Evolutionary conservation across 23 red algal species (phyloP), one percentile per base, ranked within the genome.

Genomic region (Gracilariopsis chorda): DNA sequence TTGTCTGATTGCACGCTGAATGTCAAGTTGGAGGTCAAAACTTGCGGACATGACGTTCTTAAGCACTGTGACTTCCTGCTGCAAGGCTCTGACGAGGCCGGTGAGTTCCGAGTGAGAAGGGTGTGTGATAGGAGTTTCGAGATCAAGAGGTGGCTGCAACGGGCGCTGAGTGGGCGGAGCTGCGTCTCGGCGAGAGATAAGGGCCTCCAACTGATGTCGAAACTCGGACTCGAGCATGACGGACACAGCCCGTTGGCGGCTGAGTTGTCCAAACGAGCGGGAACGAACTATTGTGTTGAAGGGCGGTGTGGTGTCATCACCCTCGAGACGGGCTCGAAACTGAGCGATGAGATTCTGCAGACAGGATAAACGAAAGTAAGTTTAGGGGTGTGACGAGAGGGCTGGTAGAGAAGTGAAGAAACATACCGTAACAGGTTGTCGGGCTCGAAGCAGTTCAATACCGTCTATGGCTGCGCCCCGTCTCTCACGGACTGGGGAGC

Each of bases 1-100:
- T 63, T 97, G 95, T 19, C 95, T 58, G 64, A 97, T 90, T 32
- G 88, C 70, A 23, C 95, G 78, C 67, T 97, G 95, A 39, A 97
- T 93, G 59, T 97, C 95, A 21, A 97, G 74, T 51, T 97, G 88
- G 55, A 97, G 37, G 57, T 97, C 95, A 89, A 97, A 97, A 27
- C 52, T 77, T 3, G 95, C 95, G 5, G 62, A 59, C 49, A 97
- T 77, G 12, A 92, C 81, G 52, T 90, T 97, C 82, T 87, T 90
- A 36, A 97, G 84, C 61, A 80, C 73, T 6, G 53, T 53, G 14
- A 97, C 47, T 53, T 97, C 95, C 16, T 88, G 67, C 23, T 71
- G 48, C 84, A 95, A 60, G 42, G 27, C 61, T 23, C 60, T 49
- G 33, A 92, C 89, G 24, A 82, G 43, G 16, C 58, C 58, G 16